A percentile compares a stretch with the other conserved stretches of the same genome.
These are phyloP conservation scores for Inosperma sp. DNA, from an alignment of 768 basidiomycete species.

Conservation along the genomic window DNA sequence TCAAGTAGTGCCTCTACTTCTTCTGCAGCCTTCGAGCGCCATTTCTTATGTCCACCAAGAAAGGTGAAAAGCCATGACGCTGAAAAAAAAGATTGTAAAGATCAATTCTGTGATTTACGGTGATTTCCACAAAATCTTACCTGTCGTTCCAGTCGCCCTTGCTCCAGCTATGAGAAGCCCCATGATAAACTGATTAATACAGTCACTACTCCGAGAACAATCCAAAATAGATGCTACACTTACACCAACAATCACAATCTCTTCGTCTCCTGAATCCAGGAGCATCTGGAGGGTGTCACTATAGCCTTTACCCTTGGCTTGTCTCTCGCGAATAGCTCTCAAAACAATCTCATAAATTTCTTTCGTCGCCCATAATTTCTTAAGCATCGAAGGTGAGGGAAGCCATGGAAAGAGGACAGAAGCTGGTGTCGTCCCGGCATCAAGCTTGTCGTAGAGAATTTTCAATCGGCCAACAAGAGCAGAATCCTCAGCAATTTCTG, in stretches of 20 bases:
- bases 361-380: constrained; percentile 68
- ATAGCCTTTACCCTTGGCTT: constrained; percentile 50
- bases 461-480: constrained; percentile 57
- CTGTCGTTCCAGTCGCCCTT: constrained; percentile 72
- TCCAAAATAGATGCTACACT: constrained; percentile 22
- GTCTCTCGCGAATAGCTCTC: constrained; percentile 50
- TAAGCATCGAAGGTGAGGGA: constrained; percentile 67
- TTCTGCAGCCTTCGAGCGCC: constrained; percentile 54
- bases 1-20: constrained; percentile 58
- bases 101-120: not conserved
- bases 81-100: constrained; percentile 15
- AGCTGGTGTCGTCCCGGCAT: constrained; percentile 65
- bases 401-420: constrained; percentile 75
- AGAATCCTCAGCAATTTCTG: constrained; percentile 67
- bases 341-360: constrained; percentile 68
- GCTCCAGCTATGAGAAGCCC: constrained; percentile 78
- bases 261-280: constrained; percentile 65
- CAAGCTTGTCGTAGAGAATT: constrained; percentile 61
- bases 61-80: constrained; percentile 76
- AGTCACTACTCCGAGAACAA: constrained; percentile 15
- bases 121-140: constrained; percentile 28
- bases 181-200: constrained; percentile 63
- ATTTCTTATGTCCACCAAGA: constrained; percentile 62
- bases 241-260: constrained; percentile 65
- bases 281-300: constrained; percentile 74